Evolutionary conservation across 345 rosid genomes (phyloP), one percentile per base, ranked within the genome.

Genomic region (Arabidopsis suecica): DNA sequence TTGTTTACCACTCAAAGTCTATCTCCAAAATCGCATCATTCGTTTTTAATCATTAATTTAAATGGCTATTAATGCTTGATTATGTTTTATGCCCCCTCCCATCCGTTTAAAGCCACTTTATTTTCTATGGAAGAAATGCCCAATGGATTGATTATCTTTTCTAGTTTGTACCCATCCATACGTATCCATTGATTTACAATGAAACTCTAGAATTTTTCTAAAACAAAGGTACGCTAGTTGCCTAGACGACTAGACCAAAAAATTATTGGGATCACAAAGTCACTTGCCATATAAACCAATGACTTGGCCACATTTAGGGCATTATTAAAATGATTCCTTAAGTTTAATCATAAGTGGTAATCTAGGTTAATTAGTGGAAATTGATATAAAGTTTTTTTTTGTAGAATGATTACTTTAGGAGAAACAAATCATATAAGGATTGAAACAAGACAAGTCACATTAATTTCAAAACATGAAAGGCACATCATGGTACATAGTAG

Each of bases 1-100:
- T 76, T 69, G 64, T 69, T 65, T 47, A 57, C 67, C 76, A 77
- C 80, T 77, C 55, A 56, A 70, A 23, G 47, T 77, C 67, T 70
- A 64, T 77, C 72, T 70, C 48, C 30, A 36, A 69, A 77, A 77
- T 57, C 71, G 44, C 56, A 77, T 63, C 61, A 70, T 64, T 70
- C 1, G 71, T 28, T 44, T 69, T 45, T 70, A 70, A 47, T 64
- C 41, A 55, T 77, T 58, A 62, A 13, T 38, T 64, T 77, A 63
- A 57, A 56, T 70, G 44, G 4, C 65, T 53, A 42, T 42, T 34
- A 61, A 42, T 69, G 65, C 41, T 70, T 77, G 67, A 70, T 69
- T 69, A 54, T 76, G 61, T 62, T 44, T 44, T 65, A 56, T 73
- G 72, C 60, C 80, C 67, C 76, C 53, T 77, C 76, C 66, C 72